Percentiles rank a stretch among this genome's conserved stretches.
These are phyloP conservation scores for Venturia effusa DNA, from an alignment of 2,329 filamentous ascomycete species.

Conservation along the genomic window DNA sequence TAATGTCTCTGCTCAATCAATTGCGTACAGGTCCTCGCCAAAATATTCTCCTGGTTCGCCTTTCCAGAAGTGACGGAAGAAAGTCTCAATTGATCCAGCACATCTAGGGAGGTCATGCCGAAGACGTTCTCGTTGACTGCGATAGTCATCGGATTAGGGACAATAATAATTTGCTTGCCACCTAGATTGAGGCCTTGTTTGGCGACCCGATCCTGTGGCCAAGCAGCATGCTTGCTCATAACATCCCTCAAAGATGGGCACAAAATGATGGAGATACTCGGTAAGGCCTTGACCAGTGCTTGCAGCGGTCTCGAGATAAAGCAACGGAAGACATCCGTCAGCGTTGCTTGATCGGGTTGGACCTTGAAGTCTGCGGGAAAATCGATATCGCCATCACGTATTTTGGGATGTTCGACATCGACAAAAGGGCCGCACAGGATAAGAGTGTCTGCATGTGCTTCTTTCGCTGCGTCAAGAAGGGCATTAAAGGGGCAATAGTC, in stretches of 20 bases:
- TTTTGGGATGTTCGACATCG: constrained; percentile 79
- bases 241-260: constrained; percentile 75
- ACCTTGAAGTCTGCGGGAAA: constrained; percentile 29
- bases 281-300: constrained; percentile 58
- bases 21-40: constrained; percentile 63
- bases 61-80: constrained; percentile 57
- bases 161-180: constrained; percentile 56
- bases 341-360: constrained; percentile 61
- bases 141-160: constrained; percentile 85
- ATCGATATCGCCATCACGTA: constrained; percentile 47
- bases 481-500: constrained; percentile 79
- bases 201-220: constrained; percentile 65
- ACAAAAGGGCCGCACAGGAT: constrained; percentile 81
- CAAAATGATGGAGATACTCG: constrained; percentile 70
- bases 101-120: constrained; percentile 73
- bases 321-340: constrained; percentile 73
- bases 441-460: constrained; percentile 65
- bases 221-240: constrained; percentile 73
- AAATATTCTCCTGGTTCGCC: constrained; percentile 46
- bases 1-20: constrained; percentile 86
- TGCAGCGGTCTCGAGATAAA: constrained; percentile 66
- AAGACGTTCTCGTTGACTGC: constrained; percentile 79
- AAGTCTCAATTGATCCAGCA: constrained; percentile 68
- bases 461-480: constrained; percentile 66
- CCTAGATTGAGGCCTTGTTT: constrained; percentile 66